These are phyloP conservation scores for Dictyostelium capitatum DNA, from an alignment of 78 protist species.

Conservation along the genomic window DNA sequence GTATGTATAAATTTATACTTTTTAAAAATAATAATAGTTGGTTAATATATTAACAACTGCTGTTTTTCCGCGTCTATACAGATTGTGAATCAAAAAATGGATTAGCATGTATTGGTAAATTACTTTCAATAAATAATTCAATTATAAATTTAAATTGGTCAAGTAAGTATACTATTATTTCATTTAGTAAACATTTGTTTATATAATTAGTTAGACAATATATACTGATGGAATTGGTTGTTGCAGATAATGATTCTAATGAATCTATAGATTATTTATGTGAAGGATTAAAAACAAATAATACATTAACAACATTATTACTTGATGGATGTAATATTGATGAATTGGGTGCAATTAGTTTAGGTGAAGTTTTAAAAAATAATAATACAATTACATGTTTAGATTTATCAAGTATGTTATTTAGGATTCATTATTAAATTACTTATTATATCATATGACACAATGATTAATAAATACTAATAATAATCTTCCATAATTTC, in stretches of 20 bases:
- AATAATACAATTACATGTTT: not conserved
- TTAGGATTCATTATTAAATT: no score
- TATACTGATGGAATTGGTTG: no score
- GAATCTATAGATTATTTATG: not conserved
- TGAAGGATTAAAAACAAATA: not conserved
- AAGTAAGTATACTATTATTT: conserved; percentile 11
- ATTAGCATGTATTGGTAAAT: not conserved
- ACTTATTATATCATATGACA: no score
- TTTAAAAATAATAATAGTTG: no score
- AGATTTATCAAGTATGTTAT: conserved; percentile 11
- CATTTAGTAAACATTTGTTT: no score
- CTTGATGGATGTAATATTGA: not conserved
- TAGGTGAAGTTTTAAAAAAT: not conserved
- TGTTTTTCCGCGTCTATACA: no score
- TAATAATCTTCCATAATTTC: no score
- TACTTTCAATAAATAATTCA: not conserved
- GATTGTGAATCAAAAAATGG: conserved; percentile 16
- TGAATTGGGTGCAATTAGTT: conserved; percentile 16
- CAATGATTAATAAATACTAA: no score
- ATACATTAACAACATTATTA: not conserved
- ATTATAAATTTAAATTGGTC: conserved; percentile 4
- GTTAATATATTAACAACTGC: no score
- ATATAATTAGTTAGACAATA: no score
- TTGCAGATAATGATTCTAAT: conserved; percentile 8
- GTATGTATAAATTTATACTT: no score